Evolutionary conservation across 2,329 filamentous ascomycete species (phyloP), one percentile per base, ranked within the genome.

Genomic region (Akanthomyces muscarius): DNA sequence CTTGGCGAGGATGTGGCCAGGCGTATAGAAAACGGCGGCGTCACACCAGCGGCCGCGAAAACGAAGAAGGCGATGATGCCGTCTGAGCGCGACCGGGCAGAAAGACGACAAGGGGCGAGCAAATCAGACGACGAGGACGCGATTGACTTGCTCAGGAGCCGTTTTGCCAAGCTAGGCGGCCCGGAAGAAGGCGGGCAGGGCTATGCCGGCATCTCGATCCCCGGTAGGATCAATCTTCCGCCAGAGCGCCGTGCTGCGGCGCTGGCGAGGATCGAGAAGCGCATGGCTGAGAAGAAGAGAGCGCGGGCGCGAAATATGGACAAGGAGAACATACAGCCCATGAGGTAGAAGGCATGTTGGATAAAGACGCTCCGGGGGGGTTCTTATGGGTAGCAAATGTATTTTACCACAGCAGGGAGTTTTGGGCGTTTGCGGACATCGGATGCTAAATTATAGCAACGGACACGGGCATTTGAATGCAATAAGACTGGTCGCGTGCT

Each of bases 221-320:
- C 75, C 5, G 76, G 79, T 5, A 78, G 77, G 63, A 76, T 77
- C 25, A 73, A 72, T 2, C 69, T 86, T 14, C 77, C 83, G 10
- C 78, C 81, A 4, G 81, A 83, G 57, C 77, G 84, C 41, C 77
- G 78, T 52, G 80, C 82, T 7, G 83, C 83, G 1, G 84, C 83
- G 13, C 75, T 84, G 58, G 84, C 83, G 48, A 75, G 83, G 8
- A 78, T 86, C 16, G 80, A 85, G 71, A 77, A 80, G 71, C 79
- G 82, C 69, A 80, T 79, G 69, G 77, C 78, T n/a, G 79, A 84
- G 70, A 81, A 82, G 70, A 76, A 75, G 69, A 74, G 73, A 63
- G 69, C 71, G 33, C 71, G 72, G 55, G 71, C 71, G 54, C 71
- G 70, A 41, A 70, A 68, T 59, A 66, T 70, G 38, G 78, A 81